These are phyloP conservation scores for Saccharomyces hybrid DNA, from an alignment of 1,139 yeast species.

Conservation along the genomic window DNA sequence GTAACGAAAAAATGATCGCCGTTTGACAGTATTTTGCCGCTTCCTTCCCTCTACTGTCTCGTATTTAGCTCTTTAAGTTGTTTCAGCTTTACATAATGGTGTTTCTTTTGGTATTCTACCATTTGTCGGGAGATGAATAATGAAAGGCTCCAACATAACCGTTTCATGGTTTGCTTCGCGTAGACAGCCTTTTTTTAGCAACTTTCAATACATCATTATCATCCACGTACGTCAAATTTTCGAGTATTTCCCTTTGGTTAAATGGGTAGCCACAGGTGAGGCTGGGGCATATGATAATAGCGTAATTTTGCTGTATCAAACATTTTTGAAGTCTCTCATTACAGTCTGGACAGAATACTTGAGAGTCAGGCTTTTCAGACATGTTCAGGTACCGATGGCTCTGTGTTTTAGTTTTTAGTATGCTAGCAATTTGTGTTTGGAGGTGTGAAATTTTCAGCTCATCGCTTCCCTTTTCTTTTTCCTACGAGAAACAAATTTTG, in stretches of 20 bases:
- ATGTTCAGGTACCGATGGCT: neutral
- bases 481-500: neutral
- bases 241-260: constrained; percentile 31
- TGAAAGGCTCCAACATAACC: neutral
- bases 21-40: no score
- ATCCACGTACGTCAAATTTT: constrained; percentile 23
- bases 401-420: neutral
- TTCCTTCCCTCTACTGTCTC: no score
- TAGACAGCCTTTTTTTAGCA: constrained; percentile 18
- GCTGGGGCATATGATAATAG: constrained; percentile 32
- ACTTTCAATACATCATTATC: constrained; percentile 24
- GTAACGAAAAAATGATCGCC: no score
- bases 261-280: constrained; percentile 34
- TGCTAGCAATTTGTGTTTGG: neutral
- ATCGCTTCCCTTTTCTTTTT: constrained; percentile 12
- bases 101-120: no score
- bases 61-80: neutral
- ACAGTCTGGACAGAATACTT: constrained; percentile 30
- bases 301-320: constrained; percentile 32
- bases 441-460: neutral
- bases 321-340: constrained; percentile 27
- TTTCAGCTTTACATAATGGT: neutral
- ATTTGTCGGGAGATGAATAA: neutral
- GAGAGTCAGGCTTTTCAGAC: neutral
- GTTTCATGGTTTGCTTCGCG: neutral